phyloP scores from a whole-genome alignment of 2,329 filamentous ascomycete species.

The Paradendryphiella salina region DNA sequence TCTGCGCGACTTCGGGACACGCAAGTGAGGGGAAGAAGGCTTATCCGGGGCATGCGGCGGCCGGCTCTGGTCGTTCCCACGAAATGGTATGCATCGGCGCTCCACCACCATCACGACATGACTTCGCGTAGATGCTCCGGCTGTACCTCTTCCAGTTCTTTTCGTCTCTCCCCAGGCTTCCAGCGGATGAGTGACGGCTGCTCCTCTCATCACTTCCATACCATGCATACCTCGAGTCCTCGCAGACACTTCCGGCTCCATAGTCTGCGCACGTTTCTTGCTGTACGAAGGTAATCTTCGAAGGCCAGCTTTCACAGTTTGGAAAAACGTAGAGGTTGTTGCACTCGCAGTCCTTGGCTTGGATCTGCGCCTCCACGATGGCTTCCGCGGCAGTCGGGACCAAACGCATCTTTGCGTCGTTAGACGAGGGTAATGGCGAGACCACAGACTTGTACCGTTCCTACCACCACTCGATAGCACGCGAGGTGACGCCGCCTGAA shows the following conservation, averaged over 20 bases:
- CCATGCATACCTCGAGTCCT: constrained; percentile 7
- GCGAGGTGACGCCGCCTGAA: constrained; percentile 1
- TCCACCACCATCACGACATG: constrained; percentile 18
- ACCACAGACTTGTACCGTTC: constrained; percentile 10
- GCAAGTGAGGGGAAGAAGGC: constrained; percentile 15
- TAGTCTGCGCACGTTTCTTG: constrained; percentile 1
- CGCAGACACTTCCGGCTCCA: neutral
- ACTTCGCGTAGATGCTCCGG: constrained; percentile 2
- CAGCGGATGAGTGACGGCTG: neutral
- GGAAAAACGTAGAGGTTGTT: neutral
- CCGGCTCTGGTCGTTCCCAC: neutral
- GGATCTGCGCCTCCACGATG: constrained; percentile 1
- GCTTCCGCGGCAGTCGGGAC: constrained; percentile 2
- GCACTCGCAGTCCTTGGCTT: neutral
- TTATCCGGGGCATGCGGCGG: constrained; percentile 12
- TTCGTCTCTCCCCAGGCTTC: constrained; percentile 9
- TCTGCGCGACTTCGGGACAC: constrained; percentile 2
- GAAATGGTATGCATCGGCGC: constrained; percentile 1
- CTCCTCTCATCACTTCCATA: neutral
- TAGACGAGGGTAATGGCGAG: constrained; percentile 8
- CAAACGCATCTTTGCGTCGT: constrained; percentile 13
- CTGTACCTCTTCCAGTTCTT: neutral
- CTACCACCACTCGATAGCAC: constrained; percentile 2
- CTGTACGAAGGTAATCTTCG: neutral
- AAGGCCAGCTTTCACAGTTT: neutral